Percentiles rank a stretch among this genome's conserved stretches.
These are phyloP conservation scores for Talaromyces amestolkiae DNA, from an alignment of 2,329 filamentous ascomycete genomes.

Conservation along the genomic window DNA sequence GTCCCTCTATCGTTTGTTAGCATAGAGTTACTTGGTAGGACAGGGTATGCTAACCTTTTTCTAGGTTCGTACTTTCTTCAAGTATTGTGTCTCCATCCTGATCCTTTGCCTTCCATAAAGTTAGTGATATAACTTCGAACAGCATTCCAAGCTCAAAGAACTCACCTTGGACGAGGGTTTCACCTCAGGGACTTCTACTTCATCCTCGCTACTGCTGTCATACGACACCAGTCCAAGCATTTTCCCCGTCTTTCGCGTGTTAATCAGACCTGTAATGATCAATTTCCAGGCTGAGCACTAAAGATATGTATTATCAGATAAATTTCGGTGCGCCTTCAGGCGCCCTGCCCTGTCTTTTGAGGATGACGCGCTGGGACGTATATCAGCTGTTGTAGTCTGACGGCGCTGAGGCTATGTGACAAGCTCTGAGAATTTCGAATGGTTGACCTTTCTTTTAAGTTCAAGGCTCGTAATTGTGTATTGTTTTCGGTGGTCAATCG, in stretches of 20 bases:
- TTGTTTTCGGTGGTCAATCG: neutral
- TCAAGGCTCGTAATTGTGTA: neutral
- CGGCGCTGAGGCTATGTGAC: neutral
- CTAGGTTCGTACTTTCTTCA: neutral
- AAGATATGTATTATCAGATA: neutral
- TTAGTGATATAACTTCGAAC: neutral
- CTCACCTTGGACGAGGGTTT: slow-evolving; percentile 27
- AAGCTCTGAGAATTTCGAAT: neutral
- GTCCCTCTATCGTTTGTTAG: slow-evolving; percentile 5
- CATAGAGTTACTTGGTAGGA: neutral
- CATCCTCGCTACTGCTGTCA: slow-evolving; percentile 48
- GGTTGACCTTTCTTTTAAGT: neutral
- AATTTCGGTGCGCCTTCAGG: neutral
- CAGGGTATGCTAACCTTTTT: neutral
- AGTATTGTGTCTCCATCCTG: neutral
- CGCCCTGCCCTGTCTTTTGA: neutral
- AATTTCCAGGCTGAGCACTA: neutral
- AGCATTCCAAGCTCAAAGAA: neutral
- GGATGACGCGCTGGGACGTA: neutral
- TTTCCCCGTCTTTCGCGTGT: neutral
- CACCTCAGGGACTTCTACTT: slow-evolving; percentile 27
- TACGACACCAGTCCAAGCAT: slow-evolving; percentile 46
- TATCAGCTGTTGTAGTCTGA: neutral
- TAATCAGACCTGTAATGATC: no score
- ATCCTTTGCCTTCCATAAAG: neutral